Evolutionary conservation across 129 eudicot species (phyloP).

Genomic region (Deinandra increscens): DNA sequence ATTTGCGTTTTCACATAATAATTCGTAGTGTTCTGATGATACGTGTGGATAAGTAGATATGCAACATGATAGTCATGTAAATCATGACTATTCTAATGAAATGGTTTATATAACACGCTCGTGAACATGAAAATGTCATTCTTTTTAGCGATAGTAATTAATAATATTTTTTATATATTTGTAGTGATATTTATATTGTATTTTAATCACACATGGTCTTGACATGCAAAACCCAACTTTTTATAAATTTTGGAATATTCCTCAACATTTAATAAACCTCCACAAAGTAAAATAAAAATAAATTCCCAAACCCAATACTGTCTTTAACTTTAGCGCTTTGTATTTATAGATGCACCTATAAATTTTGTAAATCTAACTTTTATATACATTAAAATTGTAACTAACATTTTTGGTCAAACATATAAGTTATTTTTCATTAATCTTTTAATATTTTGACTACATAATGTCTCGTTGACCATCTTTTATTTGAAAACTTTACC

Average conservation of each 20-base stretch:
- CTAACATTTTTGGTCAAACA: not conserved
- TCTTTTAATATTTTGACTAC: not conserved
- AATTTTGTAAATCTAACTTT: not conserved
- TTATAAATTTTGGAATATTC: conserved; percentile 11
- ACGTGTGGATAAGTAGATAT: too few relatives aligned
- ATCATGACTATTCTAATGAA: too few relatives aligned
- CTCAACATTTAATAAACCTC: conserved; percentile 17
- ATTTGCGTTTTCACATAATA: too few relatives aligned
- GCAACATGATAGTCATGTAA: too few relatives aligned
- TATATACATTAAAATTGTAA: not conserved
- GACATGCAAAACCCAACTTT: conserved; percentile 25
- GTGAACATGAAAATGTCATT: too few relatives aligned
- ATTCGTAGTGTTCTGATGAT: too few relatives aligned
- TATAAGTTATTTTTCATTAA: not conserved
- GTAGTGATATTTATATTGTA: not conserved
- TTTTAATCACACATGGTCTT: conserved; percentile 25
- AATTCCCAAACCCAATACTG: not conserved
- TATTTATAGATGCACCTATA: conserved; percentile 8
- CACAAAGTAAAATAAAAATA: not conserved
- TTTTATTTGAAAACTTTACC: not conserved
- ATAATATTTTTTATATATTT: not conserved
- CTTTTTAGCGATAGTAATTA: too few relatives aligned
- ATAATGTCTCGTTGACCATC: not conserved
- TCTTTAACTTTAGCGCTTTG: conserved; percentile 19
- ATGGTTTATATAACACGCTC: too few relatives aligned